Evolutionary conservation across 2,329 filamentous ascomycete species (phyloP), one percentile per base, ranked within the genome.

Genomic region (Phoma herbarum): DNA sequence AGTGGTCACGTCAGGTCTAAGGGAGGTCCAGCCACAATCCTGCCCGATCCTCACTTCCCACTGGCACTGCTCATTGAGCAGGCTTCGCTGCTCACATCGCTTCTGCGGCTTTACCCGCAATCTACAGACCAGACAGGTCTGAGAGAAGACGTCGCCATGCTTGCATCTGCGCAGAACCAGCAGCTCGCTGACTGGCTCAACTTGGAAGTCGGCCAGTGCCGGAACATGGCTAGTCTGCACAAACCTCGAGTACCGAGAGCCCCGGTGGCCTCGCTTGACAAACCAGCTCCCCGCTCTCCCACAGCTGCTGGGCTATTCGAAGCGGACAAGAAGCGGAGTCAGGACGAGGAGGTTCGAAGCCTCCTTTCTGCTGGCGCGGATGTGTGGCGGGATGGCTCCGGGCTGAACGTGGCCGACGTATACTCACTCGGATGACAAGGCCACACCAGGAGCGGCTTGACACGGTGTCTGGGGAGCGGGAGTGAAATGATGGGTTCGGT

Each of bases 331-430:
- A 25, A 18, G 20, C 12, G 22, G 47, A 52, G 50, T 46, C 41
- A 46, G 7, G 67, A 69, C 4, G 61, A 58, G 0, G 51, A 59
- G 43, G n/a, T 72, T 5, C 46, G 64, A 10, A 16, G 37, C 20
- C 46, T 62, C 1, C 31, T 72, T 11, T 65, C 64, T 22, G 57
- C 63, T 1, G 31, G 52, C 1, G 68, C 68, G 3, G 41, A 54
- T n/a, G 39, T 71, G n/a, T 70, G 68, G 66, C 61, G 60, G 37
- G 65, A 64, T 53, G 60, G 58, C 2, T 62, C 55, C 16, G 67
- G 62, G 3, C 16, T 53, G 39, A 53, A 58, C 2, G 62, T 69
- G 26, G 64, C 59, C 6, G 65, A 69, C 25, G 67, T 64, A 3
- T 68, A 52, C 39, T 52, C 46, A 52, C 39, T 52, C 46, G 2